Conservation (phyloP, 202 grass and related monocot species). For the Musa balbisiana region DNA sequence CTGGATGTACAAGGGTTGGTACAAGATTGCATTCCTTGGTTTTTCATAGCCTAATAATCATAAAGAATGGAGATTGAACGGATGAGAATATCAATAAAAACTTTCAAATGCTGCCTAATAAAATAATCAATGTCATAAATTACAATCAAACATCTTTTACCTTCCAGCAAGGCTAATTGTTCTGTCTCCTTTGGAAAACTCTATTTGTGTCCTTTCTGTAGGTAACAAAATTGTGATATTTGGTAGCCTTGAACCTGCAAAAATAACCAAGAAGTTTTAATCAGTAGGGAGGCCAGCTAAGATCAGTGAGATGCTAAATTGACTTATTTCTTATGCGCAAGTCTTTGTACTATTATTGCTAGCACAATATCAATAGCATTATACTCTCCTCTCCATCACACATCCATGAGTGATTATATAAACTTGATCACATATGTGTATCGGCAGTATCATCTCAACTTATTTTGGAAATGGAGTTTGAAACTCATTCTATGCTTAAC, state of each 20-base stretch:
- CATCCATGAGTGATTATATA: no score
- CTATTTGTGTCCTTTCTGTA: constrained; percentile 64
- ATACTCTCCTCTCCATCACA: no score
- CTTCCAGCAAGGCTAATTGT: constrained; percentile 79
- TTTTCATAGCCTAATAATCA: not conserved
- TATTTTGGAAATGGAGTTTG: no score
- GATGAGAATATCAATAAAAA: not conserved
- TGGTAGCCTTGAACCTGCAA: constrained; percentile 75
- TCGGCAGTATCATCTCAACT: no score
- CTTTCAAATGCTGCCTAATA: no score
- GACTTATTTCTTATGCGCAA: not conserved
- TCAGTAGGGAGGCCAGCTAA: not conserved
- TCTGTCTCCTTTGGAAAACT: constrained; percentile 54
- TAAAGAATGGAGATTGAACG: not conserved
- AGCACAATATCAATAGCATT: not conserved
- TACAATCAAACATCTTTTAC: constrained; percentile 24
- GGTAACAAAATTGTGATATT: constrained; percentile 75
- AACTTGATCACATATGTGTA: no score
- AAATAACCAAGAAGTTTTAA: constrained; percentile 30
- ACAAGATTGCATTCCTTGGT: no score
- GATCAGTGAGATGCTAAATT: not conserved
- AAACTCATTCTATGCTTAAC: not conserved
- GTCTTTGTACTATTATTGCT: not conserved
- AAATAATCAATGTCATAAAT: not conserved
- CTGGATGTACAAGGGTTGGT: no score